A percentile compares a stretch with the other conserved stretches of the same genome.
Conservation (phyloP, 1,284 basidiomycete genomes). For the Marasmius sp. region DNA sequence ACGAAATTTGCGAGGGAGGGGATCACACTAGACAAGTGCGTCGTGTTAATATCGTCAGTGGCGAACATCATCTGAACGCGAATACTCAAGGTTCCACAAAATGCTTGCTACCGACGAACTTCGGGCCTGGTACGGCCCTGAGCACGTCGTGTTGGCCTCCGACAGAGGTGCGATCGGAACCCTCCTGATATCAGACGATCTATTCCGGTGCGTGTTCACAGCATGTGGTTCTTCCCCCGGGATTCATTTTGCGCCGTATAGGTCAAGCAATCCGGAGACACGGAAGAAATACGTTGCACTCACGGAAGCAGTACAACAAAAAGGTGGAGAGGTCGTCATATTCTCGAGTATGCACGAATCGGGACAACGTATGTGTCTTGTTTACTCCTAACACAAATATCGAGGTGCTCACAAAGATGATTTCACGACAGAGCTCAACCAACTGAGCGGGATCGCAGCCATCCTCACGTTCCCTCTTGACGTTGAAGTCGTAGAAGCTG, state of each 20-base stretch:
- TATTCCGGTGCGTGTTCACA: conserved; percentile 73
- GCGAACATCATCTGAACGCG: conserved; percentile 6
- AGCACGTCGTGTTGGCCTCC: conserved; percentile 89
- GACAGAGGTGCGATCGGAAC: conserved; percentile 94
- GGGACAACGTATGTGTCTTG: conserved; percentile 76
- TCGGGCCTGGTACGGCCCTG: conserved; percentile 97
- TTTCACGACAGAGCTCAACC: conserved; percentile 77
- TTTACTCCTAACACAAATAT: not conserved
- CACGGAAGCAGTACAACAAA: conserved; percentile 86
- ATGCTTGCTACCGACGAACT: conserved; percentile 94
- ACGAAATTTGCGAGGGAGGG: conserved; percentile 98
- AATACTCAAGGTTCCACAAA: conserved; percentile 81
- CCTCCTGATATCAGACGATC: conserved; percentile 91
- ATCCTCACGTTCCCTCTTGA: conserved; percentile 96
- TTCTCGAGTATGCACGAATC: conserved; percentile 99
- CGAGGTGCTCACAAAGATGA: not conserved
- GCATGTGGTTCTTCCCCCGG: not conserved
- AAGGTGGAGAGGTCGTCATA: conserved; percentile 91
- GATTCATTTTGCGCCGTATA: conserved; percentile 23
- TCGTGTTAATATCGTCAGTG: not conserved
- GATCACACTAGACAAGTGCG: conserved; percentile 83
- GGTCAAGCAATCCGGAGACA: conserved; percentile 73
- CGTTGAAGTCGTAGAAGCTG: conserved; percentile 88
- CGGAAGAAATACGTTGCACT: conserved; percentile 86
- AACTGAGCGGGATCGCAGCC: conserved; percentile 93